These are phyloP conservation scores for Lachancea sp. DNA, from an alignment of 805 yeast genomes.

Conservation along the genomic window DNA sequence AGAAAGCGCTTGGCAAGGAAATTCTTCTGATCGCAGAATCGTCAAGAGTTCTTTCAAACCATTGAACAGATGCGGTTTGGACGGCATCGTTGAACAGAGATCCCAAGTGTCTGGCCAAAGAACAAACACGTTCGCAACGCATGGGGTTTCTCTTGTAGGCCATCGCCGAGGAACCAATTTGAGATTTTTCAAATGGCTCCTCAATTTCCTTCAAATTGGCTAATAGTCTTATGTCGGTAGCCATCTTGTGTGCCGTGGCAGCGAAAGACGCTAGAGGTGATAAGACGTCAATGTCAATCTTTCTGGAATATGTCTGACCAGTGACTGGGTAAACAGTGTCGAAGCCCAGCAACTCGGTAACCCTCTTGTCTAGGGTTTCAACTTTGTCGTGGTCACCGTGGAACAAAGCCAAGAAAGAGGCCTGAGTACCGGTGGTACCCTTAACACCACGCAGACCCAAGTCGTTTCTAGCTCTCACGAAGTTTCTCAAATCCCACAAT, in stretches of 20 bases:
- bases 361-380: slow-evolving; percentile 84
- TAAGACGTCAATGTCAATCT: slow-evolving; percentile 90
- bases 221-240: slow-evolving; percentile 90
- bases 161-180: slow-evolving; percentile 97
- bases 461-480: slow-evolving; percentile 93
- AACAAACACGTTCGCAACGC: slow-evolving; percentile 98
- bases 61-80: slow-evolving; percentile 95
- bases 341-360: slow-evolving; percentile 88
- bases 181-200: slow-evolving; percentile 98
- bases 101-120: slow-evolving; percentile 94
- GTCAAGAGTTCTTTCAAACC: slow-evolving; percentile 98
- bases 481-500: slow-evolving; percentile 94
- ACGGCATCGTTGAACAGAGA: slow-evolving; percentile 88
- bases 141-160: slow-evolving; percentile 99
- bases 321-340: slow-evolving; percentile 95
- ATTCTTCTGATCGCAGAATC: slow-evolving; percentile 98
- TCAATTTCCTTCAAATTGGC: slow-evolving; percentile 97
- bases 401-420: slow-evolving; percentile 88
- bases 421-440: slow-evolving; percentile 99
- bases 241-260: slow-evolving; percentile 94
- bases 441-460: slow-evolving; percentile 95
- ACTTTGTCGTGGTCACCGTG: slow-evolving; percentile 97
- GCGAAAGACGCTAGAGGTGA: slow-evolving; percentile 93
- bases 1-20: slow-evolving; percentile 90
- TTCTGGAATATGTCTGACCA: slow-evolving; percentile 98